Evolutionary conservation across 345 rosid genomes (phyloP), one percentile per base, ranked within the genome.

Genomic region (Rhizophora mangle): DNA sequence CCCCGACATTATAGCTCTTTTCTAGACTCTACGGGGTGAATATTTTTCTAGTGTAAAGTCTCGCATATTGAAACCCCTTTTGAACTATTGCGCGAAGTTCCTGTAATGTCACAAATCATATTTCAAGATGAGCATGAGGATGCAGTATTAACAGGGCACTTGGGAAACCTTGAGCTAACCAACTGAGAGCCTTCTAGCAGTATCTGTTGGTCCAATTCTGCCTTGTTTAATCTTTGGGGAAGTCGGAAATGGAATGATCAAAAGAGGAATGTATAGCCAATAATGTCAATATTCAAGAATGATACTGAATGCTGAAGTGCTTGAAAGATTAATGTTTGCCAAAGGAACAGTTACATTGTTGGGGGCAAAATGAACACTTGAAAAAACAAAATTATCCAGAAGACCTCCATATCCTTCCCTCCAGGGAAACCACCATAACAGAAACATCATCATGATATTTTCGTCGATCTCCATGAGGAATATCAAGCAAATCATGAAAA

Each of bases 361-460:
- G 64, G 47, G 69, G 69, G 68, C 46, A 72, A 68, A 36, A 68
- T 37, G 76, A 26, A 56, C 61, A 74, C 21, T 67, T 46, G 32
- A 37, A 73, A 65, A 75, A 68, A 43, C 16, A 43, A 64, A 79
- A 67, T 79, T 82, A 92, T 72, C 98, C 98, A 47, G 91, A 91
- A 52, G 96, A 93, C 78, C 94, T 81, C 98, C 98, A 93, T 74
- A 93, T 93, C 82, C 98, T 83, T 79, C 98, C 98, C 83, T 93
- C 92, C 61, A 93, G 77, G 4, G 98, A 93, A 76, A 93, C 98
- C 80, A 93, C 98, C 96, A 93, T 88, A 13, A 93, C 97, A 20
- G 96, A 93, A 65, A 93, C 94, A 80, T 93, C 98, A 63, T 93
- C 98, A 43, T 93, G 98, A 79, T 89, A 93, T 86, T 93, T 93